phyloP scores from a whole-genome alignment of 2,329 filamentous ascomycete species.

The Zasmidium cellare region DNA sequence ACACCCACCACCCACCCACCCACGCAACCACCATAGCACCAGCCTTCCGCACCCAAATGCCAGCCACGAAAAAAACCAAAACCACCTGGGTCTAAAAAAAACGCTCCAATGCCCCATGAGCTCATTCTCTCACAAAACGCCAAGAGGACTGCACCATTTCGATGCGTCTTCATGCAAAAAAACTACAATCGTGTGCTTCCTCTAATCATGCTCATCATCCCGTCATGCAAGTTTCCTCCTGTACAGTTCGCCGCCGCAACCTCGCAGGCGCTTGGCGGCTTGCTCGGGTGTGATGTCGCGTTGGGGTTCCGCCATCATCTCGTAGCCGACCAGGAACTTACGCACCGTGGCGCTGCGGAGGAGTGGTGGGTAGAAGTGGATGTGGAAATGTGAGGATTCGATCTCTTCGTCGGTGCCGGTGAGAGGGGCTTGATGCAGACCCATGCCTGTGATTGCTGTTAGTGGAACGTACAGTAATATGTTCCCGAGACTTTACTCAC shows the following conservation, averaged over 20 bases:
- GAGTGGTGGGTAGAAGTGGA: slow-evolving; percentile 96
- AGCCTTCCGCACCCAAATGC: background rate
- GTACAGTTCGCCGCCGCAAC: slow-evolving; percentile 80
- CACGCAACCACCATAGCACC: too few species aligned
- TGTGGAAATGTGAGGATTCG: slow-evolving; percentile 85
- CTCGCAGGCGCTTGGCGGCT: slow-evolving; percentile 74
- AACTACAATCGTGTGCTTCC: background rate
- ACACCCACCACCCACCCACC: too few species aligned
- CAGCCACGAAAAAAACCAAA: too few species aligned
- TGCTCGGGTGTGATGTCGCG: slow-evolving; percentile 97
- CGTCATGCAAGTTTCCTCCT: slow-evolving; percentile 48
- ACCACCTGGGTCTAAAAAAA: too few species aligned
- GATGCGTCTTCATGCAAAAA: background rate
- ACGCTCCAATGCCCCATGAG: too few species aligned
- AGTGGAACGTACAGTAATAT: background rate
- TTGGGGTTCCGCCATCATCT: slow-evolving; percentile 96
- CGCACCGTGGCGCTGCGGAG: slow-evolving; percentile 88
- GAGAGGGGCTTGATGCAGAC: slow-evolving; percentile 91
- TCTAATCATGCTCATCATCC: background rate
- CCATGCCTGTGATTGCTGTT: slow-evolving; percentile 63
- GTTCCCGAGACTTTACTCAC: slow-evolving; percentile 45
- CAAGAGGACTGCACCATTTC: background rate
- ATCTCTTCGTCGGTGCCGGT: slow-evolving; percentile 79
- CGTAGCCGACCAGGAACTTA: slow-evolving; percentile 96
- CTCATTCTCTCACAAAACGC: too few species aligned